These are phyloP conservation scores for Colletotrichum lentis DNA, from an alignment of 2,329 filamentous ascomycete species.

Conservation along the genomic window DNA sequence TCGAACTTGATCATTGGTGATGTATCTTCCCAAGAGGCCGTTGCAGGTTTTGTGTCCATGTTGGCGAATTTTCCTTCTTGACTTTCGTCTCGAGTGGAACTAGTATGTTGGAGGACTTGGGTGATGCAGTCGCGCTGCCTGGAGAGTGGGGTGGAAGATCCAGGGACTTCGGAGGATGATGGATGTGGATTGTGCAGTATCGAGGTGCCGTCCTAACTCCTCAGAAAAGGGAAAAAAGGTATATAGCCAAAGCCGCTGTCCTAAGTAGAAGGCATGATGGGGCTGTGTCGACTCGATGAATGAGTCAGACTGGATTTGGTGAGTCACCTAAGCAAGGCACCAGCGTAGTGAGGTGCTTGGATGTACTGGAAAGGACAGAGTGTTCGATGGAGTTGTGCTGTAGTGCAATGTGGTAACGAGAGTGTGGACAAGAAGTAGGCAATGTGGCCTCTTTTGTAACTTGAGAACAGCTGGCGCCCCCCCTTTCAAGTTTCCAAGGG, in stretches of 20 bases:
- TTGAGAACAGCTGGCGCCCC: conserved; percentile 36
- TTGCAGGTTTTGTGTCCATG: conserved; percentile 42
- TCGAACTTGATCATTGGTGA: conserved; percentile 62
- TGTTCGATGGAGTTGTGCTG: conserved; percentile 21
- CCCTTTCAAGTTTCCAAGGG: conserved; percentile 19
- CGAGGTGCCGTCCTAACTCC: conserved; percentile 51
- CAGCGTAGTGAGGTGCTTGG: conserved; percentile 8
- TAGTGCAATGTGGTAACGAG: conserved; percentile 4
- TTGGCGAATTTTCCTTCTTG: conserved; percentile 22
- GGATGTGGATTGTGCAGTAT: conserved; percentile 29
- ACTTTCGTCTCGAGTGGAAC: conserved; percentile 27
- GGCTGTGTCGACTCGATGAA: conserved; percentile 40
- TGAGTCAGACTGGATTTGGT: conserved; percentile 40
- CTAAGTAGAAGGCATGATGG: conserved; percentile 41
- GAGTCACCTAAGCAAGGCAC: conserved; percentile 34
- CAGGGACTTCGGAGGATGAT: conserved; percentile 28
- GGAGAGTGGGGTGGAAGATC: not conserved
- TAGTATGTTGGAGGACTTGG: conserved; percentile 6
- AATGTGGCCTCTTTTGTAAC: conserved; percentile 40
- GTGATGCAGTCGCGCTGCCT: not conserved
- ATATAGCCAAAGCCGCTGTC: conserved; percentile 30
- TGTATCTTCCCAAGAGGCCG: conserved; percentile 52
- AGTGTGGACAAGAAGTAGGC: conserved; percentile 1
- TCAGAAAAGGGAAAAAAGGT: conserved; percentile 47
- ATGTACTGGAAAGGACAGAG: conserved; percentile 33